A percentile compares a stretch with the other conserved stretches of the same genome.
These are phyloP conservation scores for Coemansia brasiliensis DNA, from an alignment of 192 early-diverging fungal species.

Conservation along the genomic window DNA sequence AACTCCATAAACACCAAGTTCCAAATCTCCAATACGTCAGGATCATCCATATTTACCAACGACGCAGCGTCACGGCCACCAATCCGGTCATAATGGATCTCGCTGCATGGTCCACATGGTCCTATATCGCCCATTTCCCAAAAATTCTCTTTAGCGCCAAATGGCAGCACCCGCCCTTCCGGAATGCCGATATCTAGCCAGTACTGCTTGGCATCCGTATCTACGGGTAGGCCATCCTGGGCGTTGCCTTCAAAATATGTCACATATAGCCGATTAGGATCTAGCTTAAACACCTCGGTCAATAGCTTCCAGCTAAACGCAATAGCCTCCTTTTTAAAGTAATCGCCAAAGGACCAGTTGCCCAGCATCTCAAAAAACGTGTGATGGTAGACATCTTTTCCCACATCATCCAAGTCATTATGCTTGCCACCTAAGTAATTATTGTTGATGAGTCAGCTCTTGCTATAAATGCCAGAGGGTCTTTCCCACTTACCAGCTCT, in stretches of 20 bases:
- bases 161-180: conserved; percentile 81
- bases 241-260: conserved; percentile 95
- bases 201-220: conserved; percentile 86
- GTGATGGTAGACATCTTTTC: conserved; percentile 97
- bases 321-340: conserved; percentile 97
- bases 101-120: conserved; percentile 96
- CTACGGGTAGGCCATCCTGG: conserved; percentile 73
- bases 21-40: conserved; percentile 98
- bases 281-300: conserved; percentile 79
- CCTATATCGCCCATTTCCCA: conserved; percentile 99
- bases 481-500: conserved; percentile 76
- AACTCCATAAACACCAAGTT: conserved; percentile 99
- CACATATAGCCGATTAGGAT: conserved; percentile 89
- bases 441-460: not conserved
- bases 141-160: conserved; percentile 94
- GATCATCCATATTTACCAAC: conserved; percentile 96
- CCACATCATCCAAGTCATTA: conserved; percentile 98
- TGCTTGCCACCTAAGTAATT: conserved; percentile 78
- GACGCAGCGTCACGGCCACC: conserved; percentile 85
- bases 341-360: conserved; percentile 99
- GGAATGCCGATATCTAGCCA: conserved; percentile 90
- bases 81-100: conserved; percentile 98
- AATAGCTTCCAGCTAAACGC: conserved; percentile 89
- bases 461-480: not conserved
- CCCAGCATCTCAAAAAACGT: conserved; percentile 99